These are phyloP conservation scores for Mytilinidion resinicola DNA, from an alignment of 495 filamentous ascomycete species.

Conservation along the genomic window DNA sequence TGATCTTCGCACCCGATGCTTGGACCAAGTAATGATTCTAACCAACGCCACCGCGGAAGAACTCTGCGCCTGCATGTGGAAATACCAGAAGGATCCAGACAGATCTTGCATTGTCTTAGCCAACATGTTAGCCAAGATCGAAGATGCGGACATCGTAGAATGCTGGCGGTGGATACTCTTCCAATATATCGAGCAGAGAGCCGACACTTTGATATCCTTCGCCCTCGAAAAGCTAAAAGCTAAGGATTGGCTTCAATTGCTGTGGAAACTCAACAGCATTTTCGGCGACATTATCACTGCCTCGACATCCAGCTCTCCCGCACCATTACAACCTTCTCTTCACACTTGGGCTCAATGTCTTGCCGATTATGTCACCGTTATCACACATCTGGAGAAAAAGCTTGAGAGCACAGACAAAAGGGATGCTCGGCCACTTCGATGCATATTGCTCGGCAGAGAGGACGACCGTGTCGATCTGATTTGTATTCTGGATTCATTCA, in stretches of 20 bases:
- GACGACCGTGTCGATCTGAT: conserved; percentile 6
- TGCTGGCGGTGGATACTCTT: conserved; percentile 13
- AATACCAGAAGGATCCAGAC: conserved; percentile 1
- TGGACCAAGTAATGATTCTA: conserved; percentile 3
- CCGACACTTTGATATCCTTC: conserved; percentile 4
- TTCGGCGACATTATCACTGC: conserved; percentile 12
- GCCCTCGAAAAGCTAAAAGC: conserved; percentile 8
- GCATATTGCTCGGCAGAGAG: conserved; percentile 15
- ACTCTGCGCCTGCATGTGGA: conserved; percentile 1
- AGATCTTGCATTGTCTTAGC: conserved; percentile 12
- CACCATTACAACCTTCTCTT: background rate
- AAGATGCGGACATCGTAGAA: background rate
- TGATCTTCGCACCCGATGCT: conserved; percentile 4
- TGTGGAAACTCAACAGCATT: conserved; percentile 14
- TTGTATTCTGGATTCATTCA: conserved; percentile 7
- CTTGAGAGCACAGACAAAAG: background rate
- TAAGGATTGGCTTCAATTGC: conserved; percentile 8
- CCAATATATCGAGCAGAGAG: conserved; percentile 11
- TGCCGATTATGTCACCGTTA: conserved; percentile 1
- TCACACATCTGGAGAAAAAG: conserved; percentile 9
- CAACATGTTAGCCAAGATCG: conserved; percentile 5
- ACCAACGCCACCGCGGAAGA: conserved; percentile 4
- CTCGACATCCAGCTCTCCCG: background rate
- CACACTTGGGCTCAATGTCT: conserved; percentile 17
- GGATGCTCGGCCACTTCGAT: background rate